A percentile compares a stretch with the other conserved stretches of the same genome.
phyloP scores from a whole-genome alignment of 345 rosid species.

The Populus tremula region DNA sequence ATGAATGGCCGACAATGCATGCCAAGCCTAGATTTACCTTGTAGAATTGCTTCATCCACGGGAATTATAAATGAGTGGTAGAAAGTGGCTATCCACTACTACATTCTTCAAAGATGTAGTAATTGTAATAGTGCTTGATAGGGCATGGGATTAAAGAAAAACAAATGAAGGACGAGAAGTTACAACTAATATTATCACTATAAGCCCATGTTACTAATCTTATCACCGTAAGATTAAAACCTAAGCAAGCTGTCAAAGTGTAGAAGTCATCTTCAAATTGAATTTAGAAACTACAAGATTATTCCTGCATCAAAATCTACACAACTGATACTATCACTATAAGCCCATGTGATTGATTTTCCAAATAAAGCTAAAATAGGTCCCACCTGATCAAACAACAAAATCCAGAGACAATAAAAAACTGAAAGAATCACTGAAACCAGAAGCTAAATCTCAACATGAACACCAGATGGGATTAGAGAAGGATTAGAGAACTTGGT shows the following conservation, averaged over 20 bases:
- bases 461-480: neutral
- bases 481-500: neutral
- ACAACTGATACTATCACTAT: neutral
- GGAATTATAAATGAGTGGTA: too few species aligned
- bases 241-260: neutral
- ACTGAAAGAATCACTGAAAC: neutral
- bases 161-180: too few species aligned
- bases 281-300: neutral
- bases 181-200: too few species aligned
- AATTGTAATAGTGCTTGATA: too few species aligned
- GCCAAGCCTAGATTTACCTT: too few species aligned
- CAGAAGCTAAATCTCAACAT: neutral
- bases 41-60: too few species aligned
- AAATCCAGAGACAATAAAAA: neutral
- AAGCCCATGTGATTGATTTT: neutral
- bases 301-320: neutral
- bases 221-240: neutral
- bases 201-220: too few species aligned
- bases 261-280: neutral
- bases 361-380: neutral
- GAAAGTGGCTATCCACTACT: too few species aligned
- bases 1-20: too few species aligned
- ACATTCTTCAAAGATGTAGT: too few species aligned
- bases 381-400: neutral
- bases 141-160: too few species aligned